These are phyloP conservation scores for Zelonia costaricensis DNA, from an alignment of 208 protist genomes.

Conservation along the genomic window DNA sequence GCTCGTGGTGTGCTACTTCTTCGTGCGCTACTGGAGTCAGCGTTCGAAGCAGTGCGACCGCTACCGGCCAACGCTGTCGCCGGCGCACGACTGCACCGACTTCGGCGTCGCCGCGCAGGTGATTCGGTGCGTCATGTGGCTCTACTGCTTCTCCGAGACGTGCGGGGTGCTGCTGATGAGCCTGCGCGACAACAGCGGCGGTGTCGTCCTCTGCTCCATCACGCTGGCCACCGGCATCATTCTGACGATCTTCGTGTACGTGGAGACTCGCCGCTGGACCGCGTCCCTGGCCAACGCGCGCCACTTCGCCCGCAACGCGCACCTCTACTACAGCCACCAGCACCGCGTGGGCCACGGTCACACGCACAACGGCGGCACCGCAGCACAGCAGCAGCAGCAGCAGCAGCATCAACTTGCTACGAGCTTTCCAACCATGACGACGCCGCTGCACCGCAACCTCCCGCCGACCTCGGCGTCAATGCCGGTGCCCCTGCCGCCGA, in stretches of 20 bases:
- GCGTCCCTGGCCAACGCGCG: conserved; percentile 47
- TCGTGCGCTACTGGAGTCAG: conserved; percentile 72
- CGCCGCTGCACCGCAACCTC: no score
- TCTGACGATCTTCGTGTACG: conserved; percentile 47
- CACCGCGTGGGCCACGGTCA: no score
- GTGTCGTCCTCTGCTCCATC: conserved; percentile 53
- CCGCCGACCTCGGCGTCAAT: no score
- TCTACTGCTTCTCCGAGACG: conserved; percentile 64
- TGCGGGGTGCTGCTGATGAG: conserved; percentile 67
- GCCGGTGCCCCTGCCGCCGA: no score
- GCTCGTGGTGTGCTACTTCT: conserved; percentile 68
- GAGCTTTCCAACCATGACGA: no score
- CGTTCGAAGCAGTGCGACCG: conserved; percentile 69
- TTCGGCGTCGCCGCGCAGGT: conserved; percentile 69
- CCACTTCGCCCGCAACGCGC: conserved; percentile 14
- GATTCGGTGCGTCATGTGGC: conserved; percentile 62
- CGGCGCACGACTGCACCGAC: conserved; percentile 69
- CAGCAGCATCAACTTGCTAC: conserved; percentile 3
- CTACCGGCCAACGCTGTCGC: conserved; percentile 51
- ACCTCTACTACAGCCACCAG: conserved; percentile 3
- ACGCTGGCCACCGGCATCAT: conserved; percentile 41
- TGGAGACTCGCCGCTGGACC: conserved; percentile 53
- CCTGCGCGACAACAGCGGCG: conserved; percentile 48
- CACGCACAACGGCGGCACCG: no score
- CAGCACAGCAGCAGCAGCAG: no score